phyloP scores from a whole-genome alignment of 73 alveolate species.

The Paramecium bursaria region DNA sequence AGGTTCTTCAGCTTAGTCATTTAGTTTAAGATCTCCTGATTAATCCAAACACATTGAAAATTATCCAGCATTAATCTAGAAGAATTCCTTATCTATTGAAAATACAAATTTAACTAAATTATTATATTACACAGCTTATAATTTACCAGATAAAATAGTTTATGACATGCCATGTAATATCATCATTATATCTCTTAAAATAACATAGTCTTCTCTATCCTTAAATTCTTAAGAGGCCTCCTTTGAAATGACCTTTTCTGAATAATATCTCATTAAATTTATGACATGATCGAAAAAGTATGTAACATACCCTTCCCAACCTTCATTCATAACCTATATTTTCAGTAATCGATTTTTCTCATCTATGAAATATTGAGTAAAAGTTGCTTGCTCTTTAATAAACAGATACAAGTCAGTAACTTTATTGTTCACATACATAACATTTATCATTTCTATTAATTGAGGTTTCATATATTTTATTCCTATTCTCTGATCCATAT shows the following conservation, averaged over 20 bases:
- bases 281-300: constrained; percentile 48
- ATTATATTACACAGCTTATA: constrained; percentile 20
- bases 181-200: constrained; percentile 12
- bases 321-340: not conserved
- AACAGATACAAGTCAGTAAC: constrained; percentile 44
- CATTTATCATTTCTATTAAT: constrained; percentile 37
- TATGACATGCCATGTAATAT: constrained; percentile 21
- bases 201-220: constrained; percentile 40
- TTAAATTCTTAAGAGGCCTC: constrained; percentile 49
- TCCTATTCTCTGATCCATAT: not conserved
- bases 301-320: not conserved
- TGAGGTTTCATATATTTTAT: constrained; percentile 35
- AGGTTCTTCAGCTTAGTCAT: constrained; percentile 7
- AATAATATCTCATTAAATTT: constrained; percentile 44
- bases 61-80: constrained; percentile 48
- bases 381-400: constrained; percentile 34
- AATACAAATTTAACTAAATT: constrained; percentile 50
- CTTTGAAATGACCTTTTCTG: constrained; percentile 32
- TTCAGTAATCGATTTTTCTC: constrained; percentile 48
- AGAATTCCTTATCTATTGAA: constrained; percentile 32
- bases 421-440: constrained; percentile 34
- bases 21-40: not conserved
- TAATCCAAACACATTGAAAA: not conserved
- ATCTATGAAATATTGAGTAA: constrained; percentile 3
- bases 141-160: not conserved